Evolutionary conservation across 2,329 filamentous ascomycete genomes (phyloP).

Genomic region (Xylariaceae sp.): DNA sequence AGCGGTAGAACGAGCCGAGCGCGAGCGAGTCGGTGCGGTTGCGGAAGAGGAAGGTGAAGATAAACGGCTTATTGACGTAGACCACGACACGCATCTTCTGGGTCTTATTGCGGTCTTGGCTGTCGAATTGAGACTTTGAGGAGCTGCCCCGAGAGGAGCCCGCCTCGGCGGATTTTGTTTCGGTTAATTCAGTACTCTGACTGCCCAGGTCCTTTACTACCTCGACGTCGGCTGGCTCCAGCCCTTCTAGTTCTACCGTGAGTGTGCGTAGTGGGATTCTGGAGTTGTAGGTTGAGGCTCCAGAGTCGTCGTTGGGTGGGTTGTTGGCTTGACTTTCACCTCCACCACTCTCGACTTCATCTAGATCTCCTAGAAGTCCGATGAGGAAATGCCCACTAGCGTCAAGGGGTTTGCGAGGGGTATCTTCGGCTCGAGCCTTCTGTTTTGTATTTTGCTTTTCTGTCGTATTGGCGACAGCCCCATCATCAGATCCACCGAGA

Average conservation of each 20-base stretch:
- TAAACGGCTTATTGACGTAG: conserved; percentile 68
- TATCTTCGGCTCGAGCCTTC: not conserved
- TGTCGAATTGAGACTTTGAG: conserved; percentile 33
- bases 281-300: conserved; percentile 40
- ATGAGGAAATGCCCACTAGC: conserved; percentile 54
- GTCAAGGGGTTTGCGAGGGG: conserved; percentile 5
- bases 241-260: conserved; percentile 56
- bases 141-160: conserved; percentile 5
- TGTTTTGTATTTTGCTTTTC: not conserved
- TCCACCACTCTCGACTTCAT: conserved; percentile 33
- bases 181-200: conserved; percentile 30
- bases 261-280: conserved; percentile 61
- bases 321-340: conserved; percentile 29
- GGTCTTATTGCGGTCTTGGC: conserved; percentile 49
- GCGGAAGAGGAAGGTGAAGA: conserved; percentile 70
- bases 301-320: conserved; percentile 25
- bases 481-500: conserved; percentile 33
- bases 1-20: conserved; percentile 51
- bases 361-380: conserved; percentile 60
- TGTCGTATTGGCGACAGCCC: conserved; percentile 1
- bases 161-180: conserved; percentile 16
- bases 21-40: conserved; percentile 53
- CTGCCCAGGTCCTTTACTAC: conserved; percentile 42
- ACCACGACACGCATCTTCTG: conserved; percentile 62
- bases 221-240: conserved; percentile 39